Base-by-base conservation (phyloP, 129 eudicot genomes). In the Helichrysum umbraculigerum region DNA sequence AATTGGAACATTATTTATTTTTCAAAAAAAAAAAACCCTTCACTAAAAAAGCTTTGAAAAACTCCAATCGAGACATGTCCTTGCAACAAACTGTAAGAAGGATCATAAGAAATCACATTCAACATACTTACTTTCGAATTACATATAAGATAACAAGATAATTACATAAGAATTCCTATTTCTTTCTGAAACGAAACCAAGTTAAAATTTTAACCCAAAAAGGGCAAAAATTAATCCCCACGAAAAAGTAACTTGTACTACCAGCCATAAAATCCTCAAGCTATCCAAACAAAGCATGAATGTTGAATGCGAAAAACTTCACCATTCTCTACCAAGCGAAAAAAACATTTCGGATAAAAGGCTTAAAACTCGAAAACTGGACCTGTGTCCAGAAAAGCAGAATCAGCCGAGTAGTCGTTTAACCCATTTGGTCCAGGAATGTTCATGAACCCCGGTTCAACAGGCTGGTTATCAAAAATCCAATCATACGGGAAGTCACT, bases 401-500 rank as follows among this genome's bases (percentile, higher is more conserved):
- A 68, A 75, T 83, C 88, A 30, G 86, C 78, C 56, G 86, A 82
- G 16, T 22, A 81, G 52, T 62, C 83, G 59, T 76, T 65, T 69
- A 77, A 56, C 35, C 65, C 76, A 20, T 81, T 78, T 2, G 84
- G 50, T 5, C 39, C 71, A 47, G 70, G 30, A 20, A 4, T 73
- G 39, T 81, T 84, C 28, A 67, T 7, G 65, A 76, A 66, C 56
- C 81, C 90, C n/a, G 86, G 68, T 77, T 78, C 82, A 58, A 66
- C 69, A 19, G 91, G 77, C 56, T 79, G 86, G 76, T 72, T 68
- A 56, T 85, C 89, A 33, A 80, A 77, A 51, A 77, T 77, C 89
- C 89, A 88, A 83, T 85, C 94, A 72, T 65, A 80, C 78, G 56
- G 81, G 66, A 78, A 82, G 50, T 86, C 85, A 8, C 66, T 68